Conservation (phyloP, 768 basidiomycete species). For the Rhizopogon vinicolor region DNA sequence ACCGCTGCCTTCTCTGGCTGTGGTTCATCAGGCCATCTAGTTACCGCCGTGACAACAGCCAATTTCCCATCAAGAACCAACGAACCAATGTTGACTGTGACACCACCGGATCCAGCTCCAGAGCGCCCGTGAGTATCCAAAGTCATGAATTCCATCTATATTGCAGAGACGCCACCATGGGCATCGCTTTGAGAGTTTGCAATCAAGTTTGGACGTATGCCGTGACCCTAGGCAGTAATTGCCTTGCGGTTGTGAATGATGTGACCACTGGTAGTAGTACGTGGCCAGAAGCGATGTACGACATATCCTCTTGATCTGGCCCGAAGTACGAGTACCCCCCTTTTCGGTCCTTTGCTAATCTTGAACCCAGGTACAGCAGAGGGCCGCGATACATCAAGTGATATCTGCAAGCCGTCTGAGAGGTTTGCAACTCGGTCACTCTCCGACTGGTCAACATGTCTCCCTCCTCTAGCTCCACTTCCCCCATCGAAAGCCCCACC, state of each 20-base stretch:
- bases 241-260: conserved; percentile 66
- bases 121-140: conserved; percentile 71
- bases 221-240: conserved; percentile 50
- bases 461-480: conserved; percentile 77
- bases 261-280: conserved; percentile 55
- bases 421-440: conserved; percentile 70
- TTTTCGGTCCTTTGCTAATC: conserved; percentile 77
- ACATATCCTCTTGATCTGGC: conserved; percentile 67
- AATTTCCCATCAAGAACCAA: conserved; percentile 79
- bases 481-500: conserved; percentile 78
- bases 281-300: conserved; percentile 89
- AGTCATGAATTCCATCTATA: conserved; percentile 97
- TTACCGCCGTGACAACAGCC: conserved; percentile 73
- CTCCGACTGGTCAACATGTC: conserved; percentile 74
- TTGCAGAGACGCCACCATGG: conserved; percentile 72
- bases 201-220: conserved; percentile 94
- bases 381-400: conserved; percentile 68
- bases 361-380: conserved; percentile 82
- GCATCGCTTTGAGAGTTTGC: conserved; percentile 78
- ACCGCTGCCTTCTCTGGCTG: conserved; percentile 40
- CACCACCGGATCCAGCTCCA: conserved; percentile 77
- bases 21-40: conserved; percentile 65
- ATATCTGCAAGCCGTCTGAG: conserved; percentile 74
- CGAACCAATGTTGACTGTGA: conserved; percentile 81
- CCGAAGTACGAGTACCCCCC: conserved; percentile 93